Evolutionary conservation across 129 eudicot species (phyloP).

Genomic region (Chrysanthemum seticuspe): DNA sequence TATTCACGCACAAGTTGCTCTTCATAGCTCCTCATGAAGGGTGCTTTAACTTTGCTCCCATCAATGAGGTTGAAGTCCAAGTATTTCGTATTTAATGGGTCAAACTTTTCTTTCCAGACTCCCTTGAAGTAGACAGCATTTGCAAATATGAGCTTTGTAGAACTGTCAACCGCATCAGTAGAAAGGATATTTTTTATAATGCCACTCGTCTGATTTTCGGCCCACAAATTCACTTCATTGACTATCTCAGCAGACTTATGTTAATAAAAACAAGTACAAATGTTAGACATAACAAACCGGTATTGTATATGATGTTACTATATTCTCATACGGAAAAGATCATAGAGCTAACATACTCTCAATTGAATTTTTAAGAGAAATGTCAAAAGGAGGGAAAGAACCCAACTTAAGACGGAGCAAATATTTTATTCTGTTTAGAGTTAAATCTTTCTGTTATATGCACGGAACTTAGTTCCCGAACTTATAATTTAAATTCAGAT

Average conservation of each 20-base stretch:
- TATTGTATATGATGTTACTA: neutral
- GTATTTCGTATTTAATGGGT: no score
- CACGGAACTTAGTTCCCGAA: no score
- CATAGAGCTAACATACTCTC: no score
- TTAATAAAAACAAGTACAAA: constrained; percentile 6
- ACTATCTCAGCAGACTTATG: constrained; percentile 35
- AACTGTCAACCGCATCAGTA: neutral
- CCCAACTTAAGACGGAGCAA: no score
- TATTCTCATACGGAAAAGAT: no score
- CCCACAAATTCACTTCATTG: constrained; percentile 38
- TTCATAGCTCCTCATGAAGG: constrained; percentile 43
- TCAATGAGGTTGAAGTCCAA: no score
- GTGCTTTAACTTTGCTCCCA: constrained; percentile 36
- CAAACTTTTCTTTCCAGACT: constrained; percentile 38
- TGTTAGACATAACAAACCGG: neutral
- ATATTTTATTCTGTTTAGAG: no score
- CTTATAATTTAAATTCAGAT: no score
- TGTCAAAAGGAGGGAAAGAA: no score
- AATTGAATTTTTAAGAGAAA: no score
- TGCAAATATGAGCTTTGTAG: constrained; percentile 29
- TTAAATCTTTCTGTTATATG: no score
- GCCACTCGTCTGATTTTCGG: constrained; percentile 34
- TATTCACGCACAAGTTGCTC: constrained; percentile 23
- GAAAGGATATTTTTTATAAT: constrained; percentile 36
- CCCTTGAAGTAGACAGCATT: constrained; percentile 58